Evolutionary conservation across 148 eudicot genomes (phyloP).

Genomic region (Rhododendron kiyosumense): DNA sequence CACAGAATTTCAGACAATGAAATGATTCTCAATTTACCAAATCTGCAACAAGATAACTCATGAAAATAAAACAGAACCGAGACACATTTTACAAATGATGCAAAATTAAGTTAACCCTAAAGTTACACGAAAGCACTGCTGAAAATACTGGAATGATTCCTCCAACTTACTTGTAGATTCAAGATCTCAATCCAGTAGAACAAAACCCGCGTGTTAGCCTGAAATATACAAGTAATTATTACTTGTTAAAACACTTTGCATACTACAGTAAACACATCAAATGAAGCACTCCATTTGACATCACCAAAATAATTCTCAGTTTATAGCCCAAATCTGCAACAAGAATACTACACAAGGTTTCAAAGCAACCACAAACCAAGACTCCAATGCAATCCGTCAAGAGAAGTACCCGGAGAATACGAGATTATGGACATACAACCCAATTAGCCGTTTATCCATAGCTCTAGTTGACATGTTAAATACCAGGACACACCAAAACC

Average conservation of each 20-base stretch:
- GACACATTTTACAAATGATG: background rate
- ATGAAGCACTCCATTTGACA: background rate
- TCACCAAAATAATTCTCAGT: background rate
- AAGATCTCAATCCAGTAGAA: background rate
- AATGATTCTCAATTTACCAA: background rate
- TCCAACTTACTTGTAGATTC: background rate
- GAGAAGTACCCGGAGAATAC: conserved; percentile 22
- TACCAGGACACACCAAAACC: conserved; percentile 27
- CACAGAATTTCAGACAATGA: background rate
- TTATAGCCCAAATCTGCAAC: conserved; percentile 1
- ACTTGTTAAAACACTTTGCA: background rate
- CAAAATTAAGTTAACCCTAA: background rate
- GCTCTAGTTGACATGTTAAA: conserved; percentile 17
- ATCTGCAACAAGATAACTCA: background rate
- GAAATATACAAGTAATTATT: background rate
- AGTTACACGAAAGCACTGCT: background rate
- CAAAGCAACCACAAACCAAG: conserved; percentile 5
- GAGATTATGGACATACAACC: conserved; percentile 40
- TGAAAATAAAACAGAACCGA: background rate
- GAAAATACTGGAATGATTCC: background rate
- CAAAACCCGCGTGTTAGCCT: background rate
- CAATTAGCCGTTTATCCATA: conserved; percentile 31
- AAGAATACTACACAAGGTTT: conserved; percentile 2
- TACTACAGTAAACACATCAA: background rate
- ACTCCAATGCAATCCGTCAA: conserved; percentile 27